Percentiles rank a stretch among this genome's conserved stretches.
phyloP scores from a whole-genome alignment of 441 rosid genomes.

The Adansonia gregorii region DNA sequence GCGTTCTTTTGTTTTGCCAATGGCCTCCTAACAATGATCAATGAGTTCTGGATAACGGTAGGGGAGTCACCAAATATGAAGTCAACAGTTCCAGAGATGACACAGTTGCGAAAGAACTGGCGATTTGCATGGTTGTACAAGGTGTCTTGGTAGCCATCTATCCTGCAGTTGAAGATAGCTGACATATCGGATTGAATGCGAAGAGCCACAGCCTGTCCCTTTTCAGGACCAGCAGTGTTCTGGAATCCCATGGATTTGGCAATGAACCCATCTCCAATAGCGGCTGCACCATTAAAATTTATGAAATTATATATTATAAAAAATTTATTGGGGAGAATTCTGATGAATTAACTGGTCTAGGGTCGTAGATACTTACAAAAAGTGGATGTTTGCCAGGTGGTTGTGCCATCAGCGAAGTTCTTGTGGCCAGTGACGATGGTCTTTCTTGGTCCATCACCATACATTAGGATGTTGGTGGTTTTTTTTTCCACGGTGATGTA shows the following conservation, averaged over 20 bases:
- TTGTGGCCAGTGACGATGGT: slow-evolving; percentile 37
- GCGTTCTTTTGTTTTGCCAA: slow-evolving; percentile 36
- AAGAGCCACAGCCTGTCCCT: slow-evolving; percentile 52
- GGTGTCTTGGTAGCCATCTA: slow-evolving; percentile 53
- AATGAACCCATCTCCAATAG: slow-evolving; percentile 26
- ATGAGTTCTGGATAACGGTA: slow-evolving; percentile 40
- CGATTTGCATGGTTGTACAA: slow-evolving; percentile 47
- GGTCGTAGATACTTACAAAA: slow-evolving; percentile 30
- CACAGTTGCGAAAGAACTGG: slow-evolving; percentile 46
- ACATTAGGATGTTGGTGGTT: slow-evolving; percentile 36
- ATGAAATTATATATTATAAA: background rate
- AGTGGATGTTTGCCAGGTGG: slow-evolving; percentile 33
- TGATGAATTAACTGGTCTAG: background rate
- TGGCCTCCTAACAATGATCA: slow-evolving; percentile 46
- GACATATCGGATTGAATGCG: slow-evolving; percentile 43
- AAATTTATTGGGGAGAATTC: background rate
- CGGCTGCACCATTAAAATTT: slow-evolving; percentile 35
- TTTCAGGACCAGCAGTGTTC: slow-evolving; percentile 46
- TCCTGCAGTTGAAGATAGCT: slow-evolving; percentile 51
- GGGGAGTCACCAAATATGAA: slow-evolving; percentile 51
- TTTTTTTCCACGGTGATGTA: slow-evolving; percentile 29
- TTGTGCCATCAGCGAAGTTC: background rate
- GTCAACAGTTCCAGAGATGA: slow-evolving; percentile 46
- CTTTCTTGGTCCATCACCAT: slow-evolving; percentile 42
- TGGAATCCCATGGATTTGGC: slow-evolving; percentile 46